These are phyloP conservation scores for Erysimum cheiri DNA, from an alignment of 441 rosid species.

Conservation along the genomic window DNA sequence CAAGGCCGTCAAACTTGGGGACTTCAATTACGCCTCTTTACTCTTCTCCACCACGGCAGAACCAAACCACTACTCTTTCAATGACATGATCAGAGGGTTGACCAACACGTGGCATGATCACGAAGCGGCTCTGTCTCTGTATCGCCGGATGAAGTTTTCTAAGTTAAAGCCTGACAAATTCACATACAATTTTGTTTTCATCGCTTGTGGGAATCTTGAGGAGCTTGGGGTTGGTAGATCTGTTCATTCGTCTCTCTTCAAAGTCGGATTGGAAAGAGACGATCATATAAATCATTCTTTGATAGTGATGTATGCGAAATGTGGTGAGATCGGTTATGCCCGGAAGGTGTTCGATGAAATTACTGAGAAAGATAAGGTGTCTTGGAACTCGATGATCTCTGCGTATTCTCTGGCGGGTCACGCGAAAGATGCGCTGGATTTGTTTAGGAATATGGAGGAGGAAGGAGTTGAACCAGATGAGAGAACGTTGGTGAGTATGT, in stretches of 20 bases:
- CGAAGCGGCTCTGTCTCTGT: constrained; percentile 50
- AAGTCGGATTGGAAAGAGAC: constrained; percentile 62
- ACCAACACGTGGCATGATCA: constrained; percentile 61
- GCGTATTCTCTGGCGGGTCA: constrained; percentile 75
- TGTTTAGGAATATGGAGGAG: constrained; percentile 65
- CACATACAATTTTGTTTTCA: constrained; percentile 74
- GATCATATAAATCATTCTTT: constrained; percentile 65
- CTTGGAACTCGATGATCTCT: constrained; percentile 91
- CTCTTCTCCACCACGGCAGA: constrained; percentile 57
- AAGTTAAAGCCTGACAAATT: constrained; percentile 67
- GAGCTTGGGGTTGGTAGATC: constrained; percentile 58
- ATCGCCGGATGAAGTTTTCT: constrained; percentile 58
- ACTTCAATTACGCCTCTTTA: constrained; percentile 59
- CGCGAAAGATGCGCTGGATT: constrained; percentile 57
- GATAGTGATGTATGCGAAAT: constrained; percentile 58
- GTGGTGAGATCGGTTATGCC: constrained; percentile 51
- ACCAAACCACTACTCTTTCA: constrained; percentile 71
- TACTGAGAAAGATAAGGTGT: constrained; percentile 59
- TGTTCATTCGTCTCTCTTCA: constrained; percentile 63
- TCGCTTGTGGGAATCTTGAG: constrained; percentile 59
- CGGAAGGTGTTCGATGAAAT: constrained; percentile 81
- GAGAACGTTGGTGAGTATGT: constrained; percentile 79
- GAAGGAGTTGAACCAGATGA: constrained; percentile 69
- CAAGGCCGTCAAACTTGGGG: constrained; percentile 63
- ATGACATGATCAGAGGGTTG: constrained; percentile 75